phyloP scores from a whole-genome alignment of 768 basidiomycete species.

The Lentinus brumalis region DNA sequence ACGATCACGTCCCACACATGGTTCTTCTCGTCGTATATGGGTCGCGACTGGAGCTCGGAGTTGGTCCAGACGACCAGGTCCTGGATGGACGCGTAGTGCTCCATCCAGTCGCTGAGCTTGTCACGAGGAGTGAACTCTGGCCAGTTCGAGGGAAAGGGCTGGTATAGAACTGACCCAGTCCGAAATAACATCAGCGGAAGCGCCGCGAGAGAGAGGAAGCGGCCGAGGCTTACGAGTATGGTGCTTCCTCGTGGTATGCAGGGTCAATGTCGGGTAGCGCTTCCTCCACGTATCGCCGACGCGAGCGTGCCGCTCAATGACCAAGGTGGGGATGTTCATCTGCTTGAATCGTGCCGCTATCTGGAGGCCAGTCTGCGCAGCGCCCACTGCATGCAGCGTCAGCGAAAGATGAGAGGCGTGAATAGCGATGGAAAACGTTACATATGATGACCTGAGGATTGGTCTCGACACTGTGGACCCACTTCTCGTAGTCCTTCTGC shows the following conservation, averaged over 20 bases:
- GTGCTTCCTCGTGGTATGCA: constrained; percentile 34
- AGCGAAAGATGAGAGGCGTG: neutral
- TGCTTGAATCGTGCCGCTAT: constrained; percentile 66
- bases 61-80: constrained; percentile 69
- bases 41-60: constrained; percentile 38
- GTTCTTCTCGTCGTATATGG: constrained; percentile 39
- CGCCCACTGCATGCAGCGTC: constrained; percentile 43
- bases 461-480: constrained; percentile 38
- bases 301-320: constrained; percentile 56
- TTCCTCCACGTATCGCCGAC: constrained; percentile 64
- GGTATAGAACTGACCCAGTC: constrained; percentile 5
- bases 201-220: constrained; percentile 36
- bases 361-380: constrained; percentile 67
- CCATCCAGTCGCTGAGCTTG: constrained; percentile 71
- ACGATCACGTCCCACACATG: constrained; percentile 50
- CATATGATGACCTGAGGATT: constrained; percentile 42
- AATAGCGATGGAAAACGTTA: constrained; percentile 18
- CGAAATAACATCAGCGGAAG: neutral
- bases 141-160: constrained; percentile 18
- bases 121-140: constrained; percentile 41
- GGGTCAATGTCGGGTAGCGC: constrained; percentile 57
- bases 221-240: constrained; percentile 40
- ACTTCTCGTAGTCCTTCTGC: constrained; percentile 25
- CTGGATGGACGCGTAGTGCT: constrained; percentile 57
- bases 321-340: constrained; percentile 49